phyloP scores from a whole-genome alignment of 305 asterid species.

The Fraxinus sp. region DNA sequence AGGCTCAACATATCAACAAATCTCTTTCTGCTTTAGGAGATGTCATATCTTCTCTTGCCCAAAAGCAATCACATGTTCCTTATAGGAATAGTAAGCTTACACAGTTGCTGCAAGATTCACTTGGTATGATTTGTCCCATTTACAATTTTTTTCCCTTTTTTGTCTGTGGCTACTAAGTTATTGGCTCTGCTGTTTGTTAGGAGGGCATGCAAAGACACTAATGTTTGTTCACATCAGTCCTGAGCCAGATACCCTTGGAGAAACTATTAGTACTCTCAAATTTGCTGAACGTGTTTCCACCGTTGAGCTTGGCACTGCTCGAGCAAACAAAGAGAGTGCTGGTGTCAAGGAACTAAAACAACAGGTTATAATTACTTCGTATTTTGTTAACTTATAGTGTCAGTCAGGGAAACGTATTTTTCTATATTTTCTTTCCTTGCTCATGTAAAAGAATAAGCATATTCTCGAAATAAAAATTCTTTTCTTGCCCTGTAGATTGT shows the following conservation, averaged over 20 bases:
- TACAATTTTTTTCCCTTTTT: not conserved
- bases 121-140: conserved; percentile 53
- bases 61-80: conserved; percentile 77
- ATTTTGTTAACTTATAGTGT: not conserved
- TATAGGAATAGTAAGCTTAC: conserved; percentile 96
- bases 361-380: conserved; percentile 47
- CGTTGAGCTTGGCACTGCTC: conserved; percentile 85
- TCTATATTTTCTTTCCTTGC: not conserved
- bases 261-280: conserved; percentile 86
- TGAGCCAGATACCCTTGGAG: conserved; percentile 71
- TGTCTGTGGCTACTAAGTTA: conserved; percentile 7
- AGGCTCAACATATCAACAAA: conserved; percentile 75
- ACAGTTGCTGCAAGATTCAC: conserved; percentile 91
- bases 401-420: not conserved
- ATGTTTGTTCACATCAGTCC: conserved; percentile 96
- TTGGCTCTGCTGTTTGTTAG: conserved; percentile 32
- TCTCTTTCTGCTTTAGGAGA: conserved; percentile 96
- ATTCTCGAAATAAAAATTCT: not conserved
- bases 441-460: not conserved
- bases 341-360: conserved; percentile 81
- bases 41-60: conserved; percentile 83
- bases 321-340: conserved; percentile 60
- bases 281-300: conserved; percentile 93
- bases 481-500: not conserved
- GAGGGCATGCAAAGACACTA: conserved; percentile 89